Base-by-base conservation (phyloP, 208 protist genomes). In the Angomonas deanei region DNA sequence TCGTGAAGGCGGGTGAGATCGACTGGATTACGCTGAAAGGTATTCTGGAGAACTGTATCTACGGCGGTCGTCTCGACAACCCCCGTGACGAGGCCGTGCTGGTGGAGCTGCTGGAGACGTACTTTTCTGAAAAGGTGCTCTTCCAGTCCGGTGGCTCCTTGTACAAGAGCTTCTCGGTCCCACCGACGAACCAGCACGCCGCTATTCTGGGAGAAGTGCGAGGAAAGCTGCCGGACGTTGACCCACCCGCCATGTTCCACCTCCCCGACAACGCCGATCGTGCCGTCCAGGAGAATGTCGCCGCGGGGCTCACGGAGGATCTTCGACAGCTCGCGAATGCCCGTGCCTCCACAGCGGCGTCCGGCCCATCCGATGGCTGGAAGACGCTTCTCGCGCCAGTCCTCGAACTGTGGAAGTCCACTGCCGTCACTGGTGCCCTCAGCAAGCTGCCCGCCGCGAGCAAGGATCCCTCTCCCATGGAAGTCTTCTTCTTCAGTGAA, bases 41-140 rank as follows among this genome's bases (percentile, higher is more conserved):
- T 2, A 69, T 98, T 21, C 69, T 99, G 11, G 70, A 92, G 56
- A 83, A 92, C 55, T 97, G 95, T 52, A 89, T 99, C 39, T 98
- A 99, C 72, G 97, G 97, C 65, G 97, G 97, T n/a, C 86, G 96
- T 21, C 80, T 99, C 32, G 97, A 99, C 70, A 98, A 91, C 59
- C 39, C 65, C 42, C 80, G 72, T 23, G 97, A 99, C 74, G 79
- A 83, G 68, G 73, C 71, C 10, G 84, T 98, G 11, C 79, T 99
- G 15, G 34, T 62, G 23, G 69, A 83, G 47, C 96, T 98, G 42
- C 85, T 98, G 33, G 66, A 72, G 8, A 73, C 53, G 46, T 82
- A 78, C 74, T 94, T 96, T 64, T 82, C 63, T 52, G 80, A 89
- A 17, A 68, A 78, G 26, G 64, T 73, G 3, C 72, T 94, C 23